Base-by-base conservation (phyloP, 371 early-diverging fungal species). In the Mortierella sp. region DNA sequence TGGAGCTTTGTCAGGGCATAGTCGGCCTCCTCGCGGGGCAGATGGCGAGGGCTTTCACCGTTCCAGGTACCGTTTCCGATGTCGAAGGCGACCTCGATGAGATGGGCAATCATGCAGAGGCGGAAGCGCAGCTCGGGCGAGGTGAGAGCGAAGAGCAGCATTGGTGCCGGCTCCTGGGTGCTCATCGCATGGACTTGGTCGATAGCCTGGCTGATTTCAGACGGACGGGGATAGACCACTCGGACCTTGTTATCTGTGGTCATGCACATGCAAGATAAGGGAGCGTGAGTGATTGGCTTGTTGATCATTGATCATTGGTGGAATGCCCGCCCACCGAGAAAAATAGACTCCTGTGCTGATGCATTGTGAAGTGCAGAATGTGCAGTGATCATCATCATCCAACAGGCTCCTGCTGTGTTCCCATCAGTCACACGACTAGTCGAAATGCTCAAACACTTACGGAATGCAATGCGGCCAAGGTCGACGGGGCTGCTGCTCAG, bases 41-140 rank as follows among this genome's bases (percentile, higher is more conserved):
- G 69, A 57, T 43, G 57, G 4, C 83, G 80, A 5, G 77, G 80
- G 16, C 69, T 48, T 31, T 74, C 80, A 6, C 73, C 69, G 11
- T 50, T 51, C 78, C 73, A 74, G 44, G 44, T 16, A 5, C 74
- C 78, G 40, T 77, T 71, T 24, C 28, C 43, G 3, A 77, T 13
- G 0, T 67, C 73, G 8, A 83, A 53, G 10, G 73, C 75, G 3
- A 75, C 72, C 34, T 83, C 83, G 44, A 83, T 53, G 31, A 83
- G 72, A 61, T 80, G 83, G 21, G 80, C 70, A 1, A 77, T 61
- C 26, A 59, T 40, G 21, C 83, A 83, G 51, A 83, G 19, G 14
- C 83, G 83, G 71, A 79, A 83, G 28, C 80, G 83, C 11, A 82
- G 70, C 2, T 40, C 31, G n/a, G 82, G 78, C 16, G 75, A 67